phyloP scores from a whole-genome alignment of 345 rosid species.

The Punica granatum region DNA sequence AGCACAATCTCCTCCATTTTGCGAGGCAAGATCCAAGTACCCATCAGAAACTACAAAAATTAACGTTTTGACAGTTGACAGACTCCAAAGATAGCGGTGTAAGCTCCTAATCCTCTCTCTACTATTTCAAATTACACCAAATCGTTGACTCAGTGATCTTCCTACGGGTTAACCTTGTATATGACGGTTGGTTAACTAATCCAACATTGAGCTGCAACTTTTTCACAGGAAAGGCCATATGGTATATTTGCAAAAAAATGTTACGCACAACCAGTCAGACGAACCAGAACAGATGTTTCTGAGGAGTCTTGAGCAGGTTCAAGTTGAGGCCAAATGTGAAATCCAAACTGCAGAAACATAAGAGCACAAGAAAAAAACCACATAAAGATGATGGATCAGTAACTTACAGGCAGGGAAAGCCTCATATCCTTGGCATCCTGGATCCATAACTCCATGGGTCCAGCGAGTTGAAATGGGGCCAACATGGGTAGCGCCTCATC shows the following conservation, averaged over 20 bases:
- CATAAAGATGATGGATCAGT: slow-evolving; percentile 4
- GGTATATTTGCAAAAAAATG: not conserved
- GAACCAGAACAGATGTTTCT: not conserved
- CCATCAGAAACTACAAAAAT: not conserved
- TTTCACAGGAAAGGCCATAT: not conserved
- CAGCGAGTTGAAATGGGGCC: slow-evolving; percentile 91
- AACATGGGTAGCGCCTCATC: slow-evolving; percentile 51
- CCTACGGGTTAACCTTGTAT: too few species aligned
- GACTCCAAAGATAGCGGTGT: not conserved
- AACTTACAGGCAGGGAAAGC: slow-evolving; percentile 57
- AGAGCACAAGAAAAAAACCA: not conserved
- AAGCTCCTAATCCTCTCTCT: too few species aligned
- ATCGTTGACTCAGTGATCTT: too few species aligned
- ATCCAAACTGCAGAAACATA: not conserved
- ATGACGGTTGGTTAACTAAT: too few species aligned
- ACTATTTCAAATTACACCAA: too few species aligned
- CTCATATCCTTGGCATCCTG: slow-evolving; percentile 90
- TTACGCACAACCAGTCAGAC: not conserved
- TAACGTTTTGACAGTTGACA: not conserved
- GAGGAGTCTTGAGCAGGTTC: not conserved
- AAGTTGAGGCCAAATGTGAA: not conserved
- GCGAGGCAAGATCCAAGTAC: not conserved
- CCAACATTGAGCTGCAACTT: too few species aligned
- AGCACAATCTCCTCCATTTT: not conserved
- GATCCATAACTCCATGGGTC: slow-evolving; percentile 96